Evolutionary conservation across 2,329 filamentous ascomycete species (phyloP).

Genomic region (Lecanosticta acicola): DNA sequence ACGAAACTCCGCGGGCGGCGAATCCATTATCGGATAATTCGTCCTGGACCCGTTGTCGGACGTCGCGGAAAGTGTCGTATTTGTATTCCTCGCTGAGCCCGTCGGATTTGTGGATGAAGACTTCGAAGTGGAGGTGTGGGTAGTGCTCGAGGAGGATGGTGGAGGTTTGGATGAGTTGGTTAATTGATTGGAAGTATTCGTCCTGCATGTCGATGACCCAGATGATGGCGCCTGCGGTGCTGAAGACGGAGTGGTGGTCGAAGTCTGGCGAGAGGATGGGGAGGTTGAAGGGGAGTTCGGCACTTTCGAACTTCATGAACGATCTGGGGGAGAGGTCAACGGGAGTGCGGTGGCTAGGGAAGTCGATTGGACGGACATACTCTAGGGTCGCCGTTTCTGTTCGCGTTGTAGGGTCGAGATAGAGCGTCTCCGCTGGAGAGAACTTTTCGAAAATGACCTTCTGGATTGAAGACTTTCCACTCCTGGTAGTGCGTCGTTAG

Average conservation of each 20-base stretch:
- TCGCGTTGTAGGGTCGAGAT: conserved; percentile 86
- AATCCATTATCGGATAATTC: conserved; percentile 90
- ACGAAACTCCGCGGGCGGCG: conserved; percentile 88
- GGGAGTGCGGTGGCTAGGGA: no score
- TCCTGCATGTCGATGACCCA: conserved; percentile 99
- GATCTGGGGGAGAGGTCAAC: no score
- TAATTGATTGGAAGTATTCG: conserved; percentile 89
- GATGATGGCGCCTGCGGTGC: conserved; percentile 86
- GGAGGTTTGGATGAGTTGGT: conserved; percentile 80
- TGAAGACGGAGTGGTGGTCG: conserved; percentile 89
- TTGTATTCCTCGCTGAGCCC: conserved; percentile 96
- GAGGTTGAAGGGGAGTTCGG: conserved; percentile 93
- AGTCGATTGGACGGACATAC: conserved; percentile 52
- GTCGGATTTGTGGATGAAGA: conserved; percentile 98
- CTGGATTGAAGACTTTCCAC: conserved; percentile 95
- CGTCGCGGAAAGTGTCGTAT: conserved; percentile 91
- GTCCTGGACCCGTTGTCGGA: conserved; percentile 92
- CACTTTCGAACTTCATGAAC: conserved; percentile 98
- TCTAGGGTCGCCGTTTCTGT: conserved; percentile 95
- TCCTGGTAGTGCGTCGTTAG: conserved; percentile 51
- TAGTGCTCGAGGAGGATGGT: conserved; percentile 82
- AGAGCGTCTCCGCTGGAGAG: conserved; percentile 89
- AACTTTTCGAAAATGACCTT: conserved; percentile 99
- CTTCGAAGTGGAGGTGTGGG: conserved; percentile 91
- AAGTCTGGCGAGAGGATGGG: conserved; percentile 87